Conservation (phyloP, 306 rosid species). For the Rosa multiflora region DNA sequence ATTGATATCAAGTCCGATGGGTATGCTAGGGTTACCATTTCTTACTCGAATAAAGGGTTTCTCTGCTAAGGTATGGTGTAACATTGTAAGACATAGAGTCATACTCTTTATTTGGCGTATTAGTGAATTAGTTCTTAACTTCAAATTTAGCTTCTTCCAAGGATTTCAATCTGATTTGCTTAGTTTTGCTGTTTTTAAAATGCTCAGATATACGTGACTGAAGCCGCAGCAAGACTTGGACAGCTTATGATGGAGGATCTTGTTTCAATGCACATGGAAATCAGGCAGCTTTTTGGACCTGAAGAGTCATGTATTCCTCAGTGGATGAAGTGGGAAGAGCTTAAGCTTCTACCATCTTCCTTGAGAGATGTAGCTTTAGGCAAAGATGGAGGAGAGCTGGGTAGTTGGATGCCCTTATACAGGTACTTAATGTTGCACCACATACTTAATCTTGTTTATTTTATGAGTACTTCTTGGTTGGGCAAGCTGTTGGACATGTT, state of each 20-base stretch:
- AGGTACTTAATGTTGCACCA: conserved; percentile 46
- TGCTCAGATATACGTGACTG: conserved; percentile 71
- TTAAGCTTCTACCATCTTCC: conserved; percentile 50
- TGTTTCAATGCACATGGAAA: conserved; percentile 71
- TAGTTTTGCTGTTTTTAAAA: conserved; percentile 23
- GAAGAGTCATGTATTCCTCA: conserved; percentile 48
- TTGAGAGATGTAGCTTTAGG: conserved; percentile 64
- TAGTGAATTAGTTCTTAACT: background rate
- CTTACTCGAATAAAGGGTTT: conserved; percentile 63
- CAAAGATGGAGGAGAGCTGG: conserved; percentile 66
- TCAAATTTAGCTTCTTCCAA: background rate
- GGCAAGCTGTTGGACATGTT: background rate
- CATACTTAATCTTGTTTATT: background rate
- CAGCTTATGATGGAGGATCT: conserved; percentile 91
- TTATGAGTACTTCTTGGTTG: background rate
- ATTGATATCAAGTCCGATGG: conserved; percentile 87
- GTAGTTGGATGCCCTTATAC: conserved; percentile 79
- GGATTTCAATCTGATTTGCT: background rate
- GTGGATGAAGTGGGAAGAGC: conserved; percentile 70
- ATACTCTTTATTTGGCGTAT: background rate
- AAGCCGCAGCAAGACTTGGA: conserved; percentile 74
- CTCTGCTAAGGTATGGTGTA: conserved; percentile 56
- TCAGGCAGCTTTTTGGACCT: conserved; percentile 74
- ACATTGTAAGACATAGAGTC: background rate
- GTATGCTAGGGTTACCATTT: conserved; percentile 79